Conservation (phyloP, 2,329 filamentous ascomycete genomes). For the Aspergillus sp. region DNA sequence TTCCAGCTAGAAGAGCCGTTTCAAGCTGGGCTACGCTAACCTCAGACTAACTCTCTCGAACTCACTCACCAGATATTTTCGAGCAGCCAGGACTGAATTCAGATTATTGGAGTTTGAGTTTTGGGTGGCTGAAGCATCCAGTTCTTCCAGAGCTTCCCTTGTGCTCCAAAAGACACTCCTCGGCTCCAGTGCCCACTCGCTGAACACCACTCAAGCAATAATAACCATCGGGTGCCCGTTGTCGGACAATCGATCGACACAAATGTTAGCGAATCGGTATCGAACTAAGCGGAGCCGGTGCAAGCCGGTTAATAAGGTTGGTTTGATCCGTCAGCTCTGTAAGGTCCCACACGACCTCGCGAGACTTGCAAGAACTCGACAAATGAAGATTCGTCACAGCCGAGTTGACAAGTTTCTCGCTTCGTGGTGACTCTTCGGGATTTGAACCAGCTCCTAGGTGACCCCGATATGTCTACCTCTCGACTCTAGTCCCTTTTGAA, state of each 20-base stretch:
- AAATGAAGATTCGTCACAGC: constrained; percentile 6
- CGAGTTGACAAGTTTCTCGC: constrained; percentile 3
- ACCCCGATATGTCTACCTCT: background rate
- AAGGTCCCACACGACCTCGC: background rate
- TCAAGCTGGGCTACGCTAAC: constrained; percentile 3
- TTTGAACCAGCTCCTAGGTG: background rate
- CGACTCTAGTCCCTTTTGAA: constrained; percentile 10
- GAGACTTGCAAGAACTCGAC: constrained; percentile 6
- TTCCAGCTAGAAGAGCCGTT: background rate
- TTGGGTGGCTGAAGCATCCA: background rate
- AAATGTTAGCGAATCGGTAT: background rate
- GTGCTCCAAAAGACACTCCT: background rate
- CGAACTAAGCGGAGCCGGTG: constrained; percentile 7
- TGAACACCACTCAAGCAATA: background rate
- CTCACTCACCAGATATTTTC: background rate
- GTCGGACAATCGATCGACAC: constrained; percentile 4
- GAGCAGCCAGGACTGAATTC: background rate
- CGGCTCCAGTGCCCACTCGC: background rate
- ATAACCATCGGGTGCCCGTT: background rate
- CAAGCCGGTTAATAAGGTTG: constrained; percentile 9
- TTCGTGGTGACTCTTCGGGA: constrained; percentile 6
- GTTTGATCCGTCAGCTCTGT: constrained; percentile 3
- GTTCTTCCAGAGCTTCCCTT: background rate
- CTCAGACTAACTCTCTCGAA: background rate
- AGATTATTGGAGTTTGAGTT: background rate